A percentile compares a stretch with the other conserved stretches of the same genome.
These are phyloP conservation scores for Populus deltoides DNA, from an alignment of 345 rosid genomes.

Conservation along the genomic window DNA sequence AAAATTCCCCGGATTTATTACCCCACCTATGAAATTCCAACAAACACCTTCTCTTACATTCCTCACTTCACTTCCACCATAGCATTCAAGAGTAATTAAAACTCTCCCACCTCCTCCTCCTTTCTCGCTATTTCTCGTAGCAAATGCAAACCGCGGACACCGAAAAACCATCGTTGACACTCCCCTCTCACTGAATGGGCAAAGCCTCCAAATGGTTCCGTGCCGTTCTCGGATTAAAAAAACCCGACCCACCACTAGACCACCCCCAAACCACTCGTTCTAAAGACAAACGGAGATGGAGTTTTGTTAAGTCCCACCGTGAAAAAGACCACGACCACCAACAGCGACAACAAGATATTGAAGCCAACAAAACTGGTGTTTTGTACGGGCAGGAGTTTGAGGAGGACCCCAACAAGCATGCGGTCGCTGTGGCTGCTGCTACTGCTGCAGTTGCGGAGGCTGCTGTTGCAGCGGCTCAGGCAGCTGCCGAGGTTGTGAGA, in stretches of 20 bases:
- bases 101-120: neutral
- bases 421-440: constrained; percentile 81
- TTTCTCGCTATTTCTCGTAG: constrained; percentile 4
- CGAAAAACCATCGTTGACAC: neutral
- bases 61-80: neutral
- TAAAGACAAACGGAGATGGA: constrained; percentile 77
- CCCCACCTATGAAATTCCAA: neutral
- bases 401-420: constrained; percentile 46
- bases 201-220: constrained; percentile 83
- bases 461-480: constrained; percentile 74
- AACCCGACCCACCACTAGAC: constrained; percentile 34
- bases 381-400: constrained; percentile 10
- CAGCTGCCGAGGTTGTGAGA: constrained; percentile 69
- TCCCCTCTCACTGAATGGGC: constrained; percentile 46
- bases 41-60: neutral
- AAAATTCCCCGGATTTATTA: neutral
- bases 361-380: neutral
- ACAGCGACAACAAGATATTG: constrained; percentile 1
- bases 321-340: constrained; percentile 28
- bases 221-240: constrained; percentile 63
- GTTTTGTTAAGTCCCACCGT: constrained; percentile 71
- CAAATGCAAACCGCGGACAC: constrained; percentile 6
- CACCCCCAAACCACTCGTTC: constrained; percentile 20
- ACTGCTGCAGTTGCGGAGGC: constrained; percentile 77
- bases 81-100: no score